Evolutionary conservation across 805 yeast genomes (phyloP), one percentile per base, ranked within the genome.

Genomic region (Ogataea allantospora): DNA sequence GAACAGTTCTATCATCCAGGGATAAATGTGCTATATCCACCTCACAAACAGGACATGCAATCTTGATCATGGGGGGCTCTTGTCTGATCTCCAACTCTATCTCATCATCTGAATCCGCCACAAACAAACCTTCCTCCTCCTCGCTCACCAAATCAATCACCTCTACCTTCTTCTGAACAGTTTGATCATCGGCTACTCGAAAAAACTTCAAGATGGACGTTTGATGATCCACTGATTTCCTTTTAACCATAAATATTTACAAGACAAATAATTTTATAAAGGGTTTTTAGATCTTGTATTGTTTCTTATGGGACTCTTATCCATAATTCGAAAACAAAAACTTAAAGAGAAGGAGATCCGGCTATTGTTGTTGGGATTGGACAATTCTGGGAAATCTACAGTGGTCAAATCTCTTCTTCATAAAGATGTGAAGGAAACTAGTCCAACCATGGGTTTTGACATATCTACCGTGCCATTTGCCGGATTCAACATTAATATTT

Each of bases 391-490:
- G 2, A 89, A 89, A 58, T 84, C 96, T 2, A 85, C 96, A 0
- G 74, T 91, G 2, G 81, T 88, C 15, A 78, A 79, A 41, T 55
- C 67, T 13, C 54, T 86, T 11, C 66, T 83, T 62, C 46, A 67
- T 17, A 65, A 71, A 46, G 77, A 78, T 42, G 68, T 73, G 6
- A 51, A 57, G 6, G 66, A 65, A n/a, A 78, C 88, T 5, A 73
- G 86, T 7, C 97, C 98, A 0, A 89, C 98, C 0, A 74, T 89
- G 71, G 98, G 98, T 11, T 91, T 89, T 61, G 82, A 78, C 50
- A 91, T 89, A 46, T 72, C 76, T 33, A 77, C 89, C 1, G 52
- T 84, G 1, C 52, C 58, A 1, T 62, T 67, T 45, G 44, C 59
- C 2, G 70, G 65, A 3, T 71, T 60, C 48, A 70, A 68, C 25